Base-by-base conservation (phyloP, 441 rosid species). In the Eutrema salsugineum region DNA sequence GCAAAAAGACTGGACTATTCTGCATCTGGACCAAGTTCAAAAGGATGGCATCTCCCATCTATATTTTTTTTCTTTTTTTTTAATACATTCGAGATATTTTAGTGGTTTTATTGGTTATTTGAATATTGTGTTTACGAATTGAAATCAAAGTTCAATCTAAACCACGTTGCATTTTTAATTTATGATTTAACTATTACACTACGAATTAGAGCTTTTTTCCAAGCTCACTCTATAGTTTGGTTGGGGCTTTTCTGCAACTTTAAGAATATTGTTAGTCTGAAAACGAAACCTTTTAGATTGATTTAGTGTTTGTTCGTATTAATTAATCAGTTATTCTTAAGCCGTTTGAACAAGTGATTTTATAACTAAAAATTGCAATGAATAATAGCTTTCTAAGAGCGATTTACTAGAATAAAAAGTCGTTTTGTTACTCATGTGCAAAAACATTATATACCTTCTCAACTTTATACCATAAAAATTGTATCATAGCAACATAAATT, bases 11-110 rank as follows among this genome's bases (percentile, higher is more conserved):
- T 58, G 72, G 72, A 58, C 78, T 72, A 57, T 66, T 15, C 30
- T 51, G 53, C 6, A 27, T 63, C 54, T 73, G 78, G 72, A 66
- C 72, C 62, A 73, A 66, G 5, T 65, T 73, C 65, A 11, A 12
- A 39, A 40, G 2, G 68, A 73, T 59, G 72, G 78, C 20, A 74
- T 74, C 48, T 59, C 48, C 63, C 63, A 67, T 74, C 78, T 60
- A 42, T 59, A 59, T 58, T 73, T 66, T 39, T 11, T 14, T 10
- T 16, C 7, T 24, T 5, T 58, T 47, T 39, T 30, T 56, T 39
- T 15, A 38, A 11, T 11, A 61, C 44, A 53, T 63, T 60, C 56
- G 33, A 67, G 63, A 50, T 57, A 55, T 72, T 55, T 11, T 55
- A 63, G 70, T 63, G 30, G 6, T 17, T 63, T 38, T 27, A 15